These are phyloP conservation scores for Ettlia oleoabundans DNA, from an alignment of 139 green algal genomes.

Conservation along the genomic window DNA sequence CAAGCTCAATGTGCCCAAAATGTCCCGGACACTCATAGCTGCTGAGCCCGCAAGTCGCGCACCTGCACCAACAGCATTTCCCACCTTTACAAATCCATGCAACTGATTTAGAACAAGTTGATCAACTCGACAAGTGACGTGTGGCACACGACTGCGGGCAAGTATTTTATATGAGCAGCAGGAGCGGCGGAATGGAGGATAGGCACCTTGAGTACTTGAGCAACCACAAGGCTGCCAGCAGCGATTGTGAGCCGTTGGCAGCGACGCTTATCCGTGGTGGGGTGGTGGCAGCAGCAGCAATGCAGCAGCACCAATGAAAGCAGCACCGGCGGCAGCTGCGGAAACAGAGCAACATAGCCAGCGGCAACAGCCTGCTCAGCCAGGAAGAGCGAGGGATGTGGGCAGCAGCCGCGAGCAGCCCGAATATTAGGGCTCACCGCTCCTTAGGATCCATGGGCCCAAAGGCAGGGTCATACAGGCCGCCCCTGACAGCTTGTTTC, in stretches of 20 bases:
- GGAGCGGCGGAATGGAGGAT: no score
- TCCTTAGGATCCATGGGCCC: constrained; percentile 80
- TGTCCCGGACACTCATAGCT: constrained; percentile 89
- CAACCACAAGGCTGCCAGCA: no score
- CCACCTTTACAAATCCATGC: no score
- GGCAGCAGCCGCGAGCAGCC: background rate
- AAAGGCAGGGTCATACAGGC: constrained; percentile 92
- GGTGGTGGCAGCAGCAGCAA: background rate
- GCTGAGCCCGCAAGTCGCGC: constrained; percentile 85
- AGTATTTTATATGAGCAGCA: no score
- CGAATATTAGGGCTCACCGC: constrained; percentile 63
- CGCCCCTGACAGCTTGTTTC: constrained; percentile 76
- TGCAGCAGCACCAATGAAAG: background rate
- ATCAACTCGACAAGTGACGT: no score
- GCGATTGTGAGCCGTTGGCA: no score
- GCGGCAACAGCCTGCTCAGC: no score
- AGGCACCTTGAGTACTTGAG: no score
- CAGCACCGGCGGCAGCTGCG: background rate
- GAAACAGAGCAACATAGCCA: background rate
- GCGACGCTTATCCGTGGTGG: no score
- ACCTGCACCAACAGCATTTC: constrained; percentile 74
- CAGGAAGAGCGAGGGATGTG: background rate
- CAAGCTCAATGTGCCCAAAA: constrained; percentile 97
- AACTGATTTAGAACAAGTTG: no score
- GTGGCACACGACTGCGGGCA: no score